These are phyloP conservation scores for Chaetomium olivaceum DNA, from an alignment of 2,329 filamentous ascomycete species.

Conservation along the genomic window DNA sequence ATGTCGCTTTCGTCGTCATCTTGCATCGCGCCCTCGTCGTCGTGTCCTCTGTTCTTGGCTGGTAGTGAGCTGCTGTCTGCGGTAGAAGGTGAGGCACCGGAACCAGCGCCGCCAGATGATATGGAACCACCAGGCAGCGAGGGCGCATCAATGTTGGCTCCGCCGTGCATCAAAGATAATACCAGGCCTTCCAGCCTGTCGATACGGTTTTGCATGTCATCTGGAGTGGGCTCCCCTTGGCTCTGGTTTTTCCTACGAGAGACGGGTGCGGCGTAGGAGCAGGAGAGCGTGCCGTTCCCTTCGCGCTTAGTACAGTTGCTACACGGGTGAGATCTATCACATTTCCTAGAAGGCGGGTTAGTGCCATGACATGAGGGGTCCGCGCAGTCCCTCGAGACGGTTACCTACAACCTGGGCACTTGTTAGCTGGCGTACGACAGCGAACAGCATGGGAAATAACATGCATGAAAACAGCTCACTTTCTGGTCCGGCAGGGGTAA, in stretches of 20 bases:
- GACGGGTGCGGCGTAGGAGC: slow-evolving; percentile 75
- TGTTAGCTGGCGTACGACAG: slow-evolving; percentile 38
- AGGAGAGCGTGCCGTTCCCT: slow-evolving; percentile 75
- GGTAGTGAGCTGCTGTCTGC: slow-evolving; percentile 38
- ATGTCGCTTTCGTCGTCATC: slow-evolving; percentile 65
- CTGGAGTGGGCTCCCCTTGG: slow-evolving; percentile 64
- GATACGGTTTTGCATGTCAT: slow-evolving; percentile 99
- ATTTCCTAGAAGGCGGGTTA: slow-evolving; percentile 63
- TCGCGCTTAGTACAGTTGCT: slow-evolving; percentile 94
- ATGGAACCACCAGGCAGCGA: slow-evolving; percentile 34
- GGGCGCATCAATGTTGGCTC: slow-evolving; percentile 53
- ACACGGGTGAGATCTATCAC: slow-evolving; percentile 86
- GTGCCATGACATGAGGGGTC: neutral
- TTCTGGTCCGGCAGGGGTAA: slow-evolving; percentile 85
- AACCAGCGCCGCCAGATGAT: slow-evolving; percentile 28
- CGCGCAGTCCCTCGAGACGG: neutral
- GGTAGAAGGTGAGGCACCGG: slow-evolving; percentile 33
- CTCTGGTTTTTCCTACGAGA: slow-evolving; percentile 72
- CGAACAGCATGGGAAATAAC: neutral
- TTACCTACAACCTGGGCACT: slow-evolving; percentile 36
- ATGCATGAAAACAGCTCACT: slow-evolving; percentile 56
- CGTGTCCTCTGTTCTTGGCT: slow-evolving; percentile 55
- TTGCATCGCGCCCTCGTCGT: slow-evolving; percentile 55
- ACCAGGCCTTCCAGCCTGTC: slow-evolving; percentile 91
- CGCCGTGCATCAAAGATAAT: slow-evolving; percentile 89